Evolutionary conservation across 192 early-diverging fungal genomes (phyloP), one percentile per base, ranked within the genome.

Genomic region (Entomortierella lignicola): DNA sequence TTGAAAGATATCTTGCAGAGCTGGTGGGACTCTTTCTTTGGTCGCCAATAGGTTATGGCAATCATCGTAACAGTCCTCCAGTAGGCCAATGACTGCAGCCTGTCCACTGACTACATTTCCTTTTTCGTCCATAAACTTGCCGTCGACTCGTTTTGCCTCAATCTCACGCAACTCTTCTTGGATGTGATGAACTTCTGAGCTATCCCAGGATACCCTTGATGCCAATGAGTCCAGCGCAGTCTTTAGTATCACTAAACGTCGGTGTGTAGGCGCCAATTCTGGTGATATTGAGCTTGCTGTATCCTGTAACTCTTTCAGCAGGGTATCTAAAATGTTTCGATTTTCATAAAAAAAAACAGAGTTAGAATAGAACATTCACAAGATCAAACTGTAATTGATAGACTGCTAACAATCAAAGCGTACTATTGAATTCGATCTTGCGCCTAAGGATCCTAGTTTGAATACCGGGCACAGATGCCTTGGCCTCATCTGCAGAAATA

Each of bases 11-110:
- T 81, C 87, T 73, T 84, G 83, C 58, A 92, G 65, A n/a, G 84
- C 83, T 25, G 81, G 84, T 20, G 89, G 86, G 34, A 95, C 90
- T 0, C 86, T 81, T 37, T 79, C 75, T 27, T 89, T 88, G 51
- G 90, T 86, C 8, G 87, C 93, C 77, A 95, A 79, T 31, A 95
- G 60, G 63, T 97, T 95, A 69, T 97, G 93, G 23, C 91, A 84
- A 42, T 92, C 89, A 53, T 94, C 94, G 65, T 92, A 96, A 71
- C 90, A 91, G 75, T 91, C 85, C 68, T 95, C 94, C 55, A 97
- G 56, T 23, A 97, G 71, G 1, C 89, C 90, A 25, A 93, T 91
- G 29, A 97, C 90, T n/a, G 90, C 88, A 11, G 93, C 91, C 63
- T 97, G 95, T n/a, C 95, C 95, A 26, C 91, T 72, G 7, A 92